These are phyloP conservation scores for Eucalyptus viminalis DNA, from an alignment of 345 rosid genomes.

Conservation along the genomic window DNA sequence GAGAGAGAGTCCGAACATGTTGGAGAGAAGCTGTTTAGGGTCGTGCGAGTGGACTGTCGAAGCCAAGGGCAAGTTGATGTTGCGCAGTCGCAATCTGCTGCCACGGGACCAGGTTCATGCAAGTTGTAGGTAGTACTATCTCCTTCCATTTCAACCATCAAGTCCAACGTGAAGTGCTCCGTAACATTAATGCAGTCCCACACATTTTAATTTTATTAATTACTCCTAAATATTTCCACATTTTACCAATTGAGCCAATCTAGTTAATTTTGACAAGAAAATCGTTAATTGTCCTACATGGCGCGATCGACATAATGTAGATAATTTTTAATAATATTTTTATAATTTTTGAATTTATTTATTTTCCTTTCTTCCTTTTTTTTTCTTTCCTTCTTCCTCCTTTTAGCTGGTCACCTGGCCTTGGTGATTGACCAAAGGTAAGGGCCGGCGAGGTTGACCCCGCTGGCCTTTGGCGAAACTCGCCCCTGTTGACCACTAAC, in stretches of 20 bases:
- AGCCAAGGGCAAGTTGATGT: background rate
- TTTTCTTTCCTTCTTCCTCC: background rate
- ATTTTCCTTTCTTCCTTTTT: background rate
- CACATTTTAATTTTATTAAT: background rate
- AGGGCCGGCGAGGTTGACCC: background rate
- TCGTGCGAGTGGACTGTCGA: background rate
- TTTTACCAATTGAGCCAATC: background rate
- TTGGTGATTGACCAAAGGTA: background rate
- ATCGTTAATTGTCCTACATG: fast-evolving
- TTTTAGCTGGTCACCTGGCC: fast-evolving
- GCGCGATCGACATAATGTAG: fast-evolving
- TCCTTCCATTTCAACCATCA: background rate
- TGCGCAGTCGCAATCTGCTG: background rate
- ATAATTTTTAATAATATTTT: background rate
- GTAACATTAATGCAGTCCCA: too few relatives aligned
- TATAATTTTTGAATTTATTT: background rate
- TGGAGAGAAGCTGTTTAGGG: background rate
- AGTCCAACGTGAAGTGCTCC: background rate
- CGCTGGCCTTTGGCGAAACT: background rate
- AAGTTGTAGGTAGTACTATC: background rate
- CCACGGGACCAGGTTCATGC: background rate
- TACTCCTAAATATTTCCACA: background rate
- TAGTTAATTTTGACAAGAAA: too few relatives aligned
- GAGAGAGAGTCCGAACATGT: background rate
- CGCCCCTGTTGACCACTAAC: fast-evolving